Evolutionary conservation across 768 basidiomycete genomes (phyloP).

Genomic region (Auriscalpium vulgare): DNA sequence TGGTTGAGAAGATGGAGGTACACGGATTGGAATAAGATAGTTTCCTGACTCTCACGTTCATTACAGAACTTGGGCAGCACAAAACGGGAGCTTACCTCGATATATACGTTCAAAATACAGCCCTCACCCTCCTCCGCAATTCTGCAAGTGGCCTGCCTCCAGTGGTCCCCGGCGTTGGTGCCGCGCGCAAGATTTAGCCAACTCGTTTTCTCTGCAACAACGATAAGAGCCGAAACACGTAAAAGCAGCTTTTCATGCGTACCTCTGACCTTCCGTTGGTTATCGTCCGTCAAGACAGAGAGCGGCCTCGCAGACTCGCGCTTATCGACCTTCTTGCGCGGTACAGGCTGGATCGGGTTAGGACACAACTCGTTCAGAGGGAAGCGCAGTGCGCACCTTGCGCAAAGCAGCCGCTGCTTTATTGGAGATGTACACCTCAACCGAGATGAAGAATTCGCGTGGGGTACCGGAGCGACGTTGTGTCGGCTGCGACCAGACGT

Average conservation of each 20-base stretch:
- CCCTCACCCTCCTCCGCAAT: conserved; percentile 59
- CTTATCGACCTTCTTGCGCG: conserved; percentile 51
- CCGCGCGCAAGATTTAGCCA: conserved; percentile 58
- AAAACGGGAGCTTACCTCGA: conserved; percentile 48
- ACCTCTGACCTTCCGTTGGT: conserved; percentile 55
- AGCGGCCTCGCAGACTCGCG: conserved; percentile 29
- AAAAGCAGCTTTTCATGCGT: not conserved
- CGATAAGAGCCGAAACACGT: not conserved
- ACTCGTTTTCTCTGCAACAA: conserved; percentile 58
- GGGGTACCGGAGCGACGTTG: not conserved
- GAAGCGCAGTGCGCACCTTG: conserved; percentile 4
- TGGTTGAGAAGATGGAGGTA: conserved; percentile 66
- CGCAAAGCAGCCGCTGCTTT: conserved; percentile 14
- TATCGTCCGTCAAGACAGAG: conserved; percentile 34
- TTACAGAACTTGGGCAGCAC: not conserved
- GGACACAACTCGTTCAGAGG: not conserved
- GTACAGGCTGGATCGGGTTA: conserved; percentile 28
- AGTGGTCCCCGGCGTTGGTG: conserved; percentile 46
- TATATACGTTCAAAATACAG: conserved; percentile 64
- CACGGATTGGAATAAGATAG: conserved; percentile 64
- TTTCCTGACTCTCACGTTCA: conserved; percentile 40
- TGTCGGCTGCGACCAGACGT: conserved; percentile 5
- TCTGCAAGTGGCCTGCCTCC: conserved; percentile 68
- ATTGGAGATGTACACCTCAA: conserved; percentile 16
- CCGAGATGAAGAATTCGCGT: conserved; percentile 11